Conservation (phyloP, 441 rosid genomes). For the Pelargonium cotyledonis region DNA sequence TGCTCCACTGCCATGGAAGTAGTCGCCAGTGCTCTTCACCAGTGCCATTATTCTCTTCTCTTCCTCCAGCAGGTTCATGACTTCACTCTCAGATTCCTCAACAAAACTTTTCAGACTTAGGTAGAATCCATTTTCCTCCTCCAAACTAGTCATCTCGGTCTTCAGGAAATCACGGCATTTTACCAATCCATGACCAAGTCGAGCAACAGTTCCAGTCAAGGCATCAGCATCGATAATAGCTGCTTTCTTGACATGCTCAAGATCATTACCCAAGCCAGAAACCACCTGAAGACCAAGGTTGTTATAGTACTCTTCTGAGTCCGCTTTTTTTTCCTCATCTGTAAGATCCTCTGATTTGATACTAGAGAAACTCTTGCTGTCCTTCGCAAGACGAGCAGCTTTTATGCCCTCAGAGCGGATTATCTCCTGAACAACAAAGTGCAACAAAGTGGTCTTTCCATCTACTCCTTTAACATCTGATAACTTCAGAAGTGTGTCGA, state of each 20-base stretch:
- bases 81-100: constrained; percentile 61
- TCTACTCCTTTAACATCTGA: constrained; percentile 91
- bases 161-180: constrained; percentile 61
- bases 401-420: constrained; percentile 81
- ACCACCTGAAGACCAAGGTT: constrained; percentile 81
- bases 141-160: constrained; percentile 56
- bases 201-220: constrained; percentile 61
- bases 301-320: constrained; percentile 53
- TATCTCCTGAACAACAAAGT: constrained; percentile 94
- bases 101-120: constrained; percentile 62
- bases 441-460: constrained; percentile 94
- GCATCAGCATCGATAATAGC: constrained; percentile 74
- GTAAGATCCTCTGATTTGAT: constrained; percentile 42
- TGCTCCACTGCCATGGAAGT: constrained; percentile 89
- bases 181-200: constrained; percentile 49
- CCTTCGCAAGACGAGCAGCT: constrained; percentile 63
- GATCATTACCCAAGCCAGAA: constrained; percentile 66
- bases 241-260: constrained; percentile 78
- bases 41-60: constrained; percentile 76
- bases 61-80: constrained; percentile 51
- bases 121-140: constrained; percentile 65
- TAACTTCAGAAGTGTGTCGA: constrained; percentile 90
- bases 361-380: constrained; percentile 54
- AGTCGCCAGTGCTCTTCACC: constrained; percentile 90
- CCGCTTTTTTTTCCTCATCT: constrained; percentile 46